These are phyloP conservation scores for Penicillium dipodomyicola DNA, from an alignment of 495 filamentous ascomycete genomes.

Conservation along the genomic window DNA sequence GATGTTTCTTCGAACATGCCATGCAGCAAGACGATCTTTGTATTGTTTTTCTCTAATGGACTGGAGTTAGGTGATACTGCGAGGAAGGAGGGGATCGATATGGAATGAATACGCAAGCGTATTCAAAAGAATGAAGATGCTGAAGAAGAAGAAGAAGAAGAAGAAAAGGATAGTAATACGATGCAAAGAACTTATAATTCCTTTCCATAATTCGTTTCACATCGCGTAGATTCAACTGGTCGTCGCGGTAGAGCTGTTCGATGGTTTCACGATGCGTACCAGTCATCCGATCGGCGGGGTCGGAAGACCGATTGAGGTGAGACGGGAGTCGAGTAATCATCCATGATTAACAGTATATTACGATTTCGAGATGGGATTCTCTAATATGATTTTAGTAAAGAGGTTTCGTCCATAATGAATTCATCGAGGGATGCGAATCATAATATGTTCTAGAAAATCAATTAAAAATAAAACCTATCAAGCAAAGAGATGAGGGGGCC, in stretches of 20 bases:
- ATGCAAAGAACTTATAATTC: slow-evolving; percentile 42
- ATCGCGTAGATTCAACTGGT: slow-evolving; percentile 44
- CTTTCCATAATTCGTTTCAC: slow-evolving; percentile 44
- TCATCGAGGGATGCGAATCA: slow-evolving; percentile 3
- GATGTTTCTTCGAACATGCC: slow-evolving; percentile 47
- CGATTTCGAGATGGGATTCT: no score
- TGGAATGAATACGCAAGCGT: neutral
- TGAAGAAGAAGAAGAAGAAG: no score
- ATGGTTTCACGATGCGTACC: slow-evolving; percentile 43
- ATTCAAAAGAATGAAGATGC: slow-evolving; percentile 4
- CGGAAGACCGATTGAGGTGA: slow-evolving; percentile 33
- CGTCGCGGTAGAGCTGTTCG: slow-evolving; percentile 42
- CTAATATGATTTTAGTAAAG: slow-evolving; percentile 4
- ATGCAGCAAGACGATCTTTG: slow-evolving; percentile 45
- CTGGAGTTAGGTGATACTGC: slow-evolving; percentile 18
- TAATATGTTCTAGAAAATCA: slow-evolving; percentile 1
- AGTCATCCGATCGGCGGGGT: slow-evolving; percentile 45
- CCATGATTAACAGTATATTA: slow-evolving; percentile 10
- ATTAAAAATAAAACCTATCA: neutral
- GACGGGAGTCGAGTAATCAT: slow-evolving; percentile 16
- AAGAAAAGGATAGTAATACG: slow-evolving; percentile 30
- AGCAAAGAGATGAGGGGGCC: slow-evolving; percentile 15
- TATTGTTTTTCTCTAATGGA: slow-evolving; percentile 45
- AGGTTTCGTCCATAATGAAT: slow-evolving; percentile 3
- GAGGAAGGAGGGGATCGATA: slow-evolving; percentile 4